Evolutionary conservation across 2,329 filamentous ascomycete genomes (phyloP).

Genomic region (Akanthomyces uredinophilus): DNA sequence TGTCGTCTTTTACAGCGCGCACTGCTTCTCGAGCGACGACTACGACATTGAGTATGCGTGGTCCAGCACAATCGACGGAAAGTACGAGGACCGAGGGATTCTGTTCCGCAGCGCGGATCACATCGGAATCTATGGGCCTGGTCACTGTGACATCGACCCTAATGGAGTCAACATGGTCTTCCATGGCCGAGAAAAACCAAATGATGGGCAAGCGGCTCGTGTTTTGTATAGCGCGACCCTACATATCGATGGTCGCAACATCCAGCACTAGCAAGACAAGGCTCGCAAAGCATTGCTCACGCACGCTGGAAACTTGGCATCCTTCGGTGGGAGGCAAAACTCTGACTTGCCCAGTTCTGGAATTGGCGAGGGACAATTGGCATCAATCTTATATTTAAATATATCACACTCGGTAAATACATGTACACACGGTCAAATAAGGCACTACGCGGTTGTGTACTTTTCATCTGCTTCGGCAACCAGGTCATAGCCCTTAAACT

Average conservation of each 20-base stretch:
- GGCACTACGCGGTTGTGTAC: neutral
- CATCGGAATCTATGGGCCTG: slow-evolving; percentile 12
- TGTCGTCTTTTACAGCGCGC: slow-evolving; percentile 14
- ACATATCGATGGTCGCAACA: slow-evolving; percentile 1
- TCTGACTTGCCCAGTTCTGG: no score
- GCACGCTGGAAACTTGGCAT: no score
- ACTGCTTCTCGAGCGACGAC: slow-evolving; percentile 14
- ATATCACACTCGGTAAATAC: neutral
- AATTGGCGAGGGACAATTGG: no score
- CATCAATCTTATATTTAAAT: no score
- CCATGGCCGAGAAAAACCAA: slow-evolving; percentile 9
- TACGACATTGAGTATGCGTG: slow-evolving; percentile 15
- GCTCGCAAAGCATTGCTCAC: neutral
- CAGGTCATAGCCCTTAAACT: slow-evolving; percentile 17
- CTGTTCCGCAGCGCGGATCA: slow-evolving; percentile 7
- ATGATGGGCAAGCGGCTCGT: slow-evolving; percentile 4
- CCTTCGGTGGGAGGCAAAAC: neutral
- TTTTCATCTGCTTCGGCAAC: slow-evolving; percentile 10
- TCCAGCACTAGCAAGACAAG: neutral
- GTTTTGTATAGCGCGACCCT: slow-evolving; percentile 10
- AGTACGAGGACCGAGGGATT: slow-evolving; percentile 7
- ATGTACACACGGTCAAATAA: neutral
- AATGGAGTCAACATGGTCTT: slow-evolving; percentile 16
- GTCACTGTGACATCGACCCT: slow-evolving; percentile 12
- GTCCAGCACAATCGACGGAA: slow-evolving; percentile 6